Evolutionary conservation across 352 stramenopile genomes (phyloP), one percentile per base, ranked within the genome.

Genomic region (Phytophthora quininea): DNA sequence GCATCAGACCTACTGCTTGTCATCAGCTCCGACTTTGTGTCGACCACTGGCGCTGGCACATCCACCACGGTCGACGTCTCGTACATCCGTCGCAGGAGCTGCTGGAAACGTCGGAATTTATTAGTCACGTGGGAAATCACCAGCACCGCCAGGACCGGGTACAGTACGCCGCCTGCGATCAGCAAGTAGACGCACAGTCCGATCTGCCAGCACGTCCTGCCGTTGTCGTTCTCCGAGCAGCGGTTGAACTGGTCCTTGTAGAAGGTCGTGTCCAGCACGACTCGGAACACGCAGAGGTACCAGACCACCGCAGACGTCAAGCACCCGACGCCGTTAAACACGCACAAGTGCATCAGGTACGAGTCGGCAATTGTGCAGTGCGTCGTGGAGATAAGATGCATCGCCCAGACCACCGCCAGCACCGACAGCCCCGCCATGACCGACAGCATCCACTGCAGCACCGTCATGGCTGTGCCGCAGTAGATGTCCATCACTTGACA

Each of bases 231-330:
- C 52, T 86, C 77, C 9, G 56, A 77, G 72, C 86, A 95, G 48
- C 84, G 86, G 24, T 77, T 91, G 58, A 73, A 91, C 63, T 95
- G 81, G 64, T 95, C 83, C 57, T 86, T 84, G 75, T 95, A 95
- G 53, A 92, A 95, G 31, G 82, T 83, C 54, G 86, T 89, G 45
- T 82, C 66, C 14, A 95, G 70, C 31, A 95, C 68, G 15, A 67
- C 35, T 45, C 74, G 74, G 66, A 89, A 92, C 19, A 95, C 79
- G 48, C 71, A 80, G 31, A 89, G 64, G 68, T 95, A 95, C 84
- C 82, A 95, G 48, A 91, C 50, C 33, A 73, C 58, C 4, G 74
- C 80, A 8, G 86, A 60, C 31, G 69, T 46, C 24, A 92, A 62
- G 59, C 74, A 83, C 6, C 64, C 58, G 4, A 91, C 58, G 3